Evolutionary conservation across 208 protist species (phyloP), one percentile per base, ranked within the genome.

Genomic region (Leishmania guyanensis): DNA sequence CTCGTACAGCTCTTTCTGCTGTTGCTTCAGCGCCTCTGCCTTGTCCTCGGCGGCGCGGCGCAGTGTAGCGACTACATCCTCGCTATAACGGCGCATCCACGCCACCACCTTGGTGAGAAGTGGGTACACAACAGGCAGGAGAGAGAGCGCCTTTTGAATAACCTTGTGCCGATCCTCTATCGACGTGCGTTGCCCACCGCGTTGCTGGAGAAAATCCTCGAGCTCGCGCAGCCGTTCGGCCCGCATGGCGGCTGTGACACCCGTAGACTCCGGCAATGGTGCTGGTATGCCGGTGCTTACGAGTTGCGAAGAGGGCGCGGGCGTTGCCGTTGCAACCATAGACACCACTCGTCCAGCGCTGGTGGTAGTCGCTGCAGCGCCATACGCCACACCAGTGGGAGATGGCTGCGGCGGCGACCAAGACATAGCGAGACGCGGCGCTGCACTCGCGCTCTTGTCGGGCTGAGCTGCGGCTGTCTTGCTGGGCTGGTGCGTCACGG

Each of bases 81-180:
- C 85, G 20, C 87, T 46, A 86, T 92, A 93, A 53, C 89, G 84
- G 54, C 78, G 56, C 29, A 84, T 72, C n/a, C 69, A 53, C 17
- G 60, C 56, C 39, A 90, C 39, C 29, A 91, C 66, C 48, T 50
- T 54, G n/a, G 83, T 70, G 22, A 93, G 72, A 12, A 71, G 43
- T 12, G 92, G 92, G 77, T 89, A 91, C 5, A 91, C 16, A n/a
- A 66, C 22, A 22, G 75, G 60, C 68, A 95, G 53, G 39, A 92
- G 82, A 10, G 84, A 82, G 36, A 93, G 69, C 14, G 82, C 76
- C 73, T 87, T 89, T 12, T 75, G 78, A 14, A 89, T 64, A 29
- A 79, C 86, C 17, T 64, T 85, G 54, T 84, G 75, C 3, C 90
- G 86, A 22, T 90, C 81, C 36, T 80, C 64, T 75, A 92, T 85